These are phyloP conservation scores for Aspergillus latus DNA, from an alignment of 2,329 filamentous ascomycete genomes.

Conservation along the genomic window DNA sequence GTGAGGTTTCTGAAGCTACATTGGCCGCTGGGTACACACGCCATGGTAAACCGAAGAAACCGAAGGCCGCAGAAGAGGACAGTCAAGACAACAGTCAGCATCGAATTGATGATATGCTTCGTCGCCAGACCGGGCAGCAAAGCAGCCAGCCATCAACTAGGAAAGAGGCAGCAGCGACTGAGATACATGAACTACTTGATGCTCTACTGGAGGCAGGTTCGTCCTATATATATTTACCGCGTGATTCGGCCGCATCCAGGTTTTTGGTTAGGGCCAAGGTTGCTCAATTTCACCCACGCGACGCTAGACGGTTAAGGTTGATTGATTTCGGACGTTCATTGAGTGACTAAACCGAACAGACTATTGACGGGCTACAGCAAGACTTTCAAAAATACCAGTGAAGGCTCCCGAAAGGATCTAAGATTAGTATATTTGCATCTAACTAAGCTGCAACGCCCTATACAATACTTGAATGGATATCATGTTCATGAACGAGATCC, in stretches of 20 bases:
- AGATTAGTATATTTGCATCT: conserved; percentile 2
- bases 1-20: conserved; percentile 61
- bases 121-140: conserved; percentile 30
- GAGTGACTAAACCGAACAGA: conserved; percentile 22
- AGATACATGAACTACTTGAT: conserved; percentile 49
- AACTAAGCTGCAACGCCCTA: conserved; percentile 10
- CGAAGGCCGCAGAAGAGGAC: conserved; percentile 30
- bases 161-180: conserved; percentile 49
- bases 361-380: not conserved
- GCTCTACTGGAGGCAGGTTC: conserved; percentile 48
- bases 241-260: conserved; percentile 54
- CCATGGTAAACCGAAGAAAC: conserved; percentile 49
- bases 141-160: conserved; percentile 37
- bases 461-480: conserved; percentile 16
- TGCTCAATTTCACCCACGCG: conserved; percentile 56
- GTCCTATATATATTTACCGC: conserved; percentile 50
- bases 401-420: not conserved
- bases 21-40: conserved; percentile 55
- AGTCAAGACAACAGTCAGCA: conserved; percentile 43
- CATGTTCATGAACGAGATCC: conserved; percentile 15
- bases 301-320: conserved; percentile 52
- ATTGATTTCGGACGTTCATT: conserved; percentile 53
- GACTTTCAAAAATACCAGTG: not conserved
- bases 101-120: conserved; percentile 54
- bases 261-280: conserved; percentile 58